Conservation (phyloP, 2,329 filamentous ascomycete genomes). For the Dryadomyces quercivorus region DNA sequence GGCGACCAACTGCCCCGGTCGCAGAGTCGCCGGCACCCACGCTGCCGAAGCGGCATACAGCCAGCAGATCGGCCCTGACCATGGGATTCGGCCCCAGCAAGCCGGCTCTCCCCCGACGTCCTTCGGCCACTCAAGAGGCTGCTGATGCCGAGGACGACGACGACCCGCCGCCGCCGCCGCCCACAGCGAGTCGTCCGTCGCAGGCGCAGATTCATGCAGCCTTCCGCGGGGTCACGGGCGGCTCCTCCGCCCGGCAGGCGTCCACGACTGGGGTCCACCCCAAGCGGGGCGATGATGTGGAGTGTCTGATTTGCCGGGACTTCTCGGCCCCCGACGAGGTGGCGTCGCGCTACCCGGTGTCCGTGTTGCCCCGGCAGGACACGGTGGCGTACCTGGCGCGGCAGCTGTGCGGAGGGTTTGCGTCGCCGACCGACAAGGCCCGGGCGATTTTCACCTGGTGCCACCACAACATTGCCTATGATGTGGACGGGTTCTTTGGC, state of each 20-base stretch:
- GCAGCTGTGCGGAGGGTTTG: conserved; percentile 66
- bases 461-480: conserved; percentile 85
- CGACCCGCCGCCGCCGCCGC: conserved; percentile 38
- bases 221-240: neutral
- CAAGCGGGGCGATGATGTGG: conserved; percentile 12
- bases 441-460: conserved; percentile 90
- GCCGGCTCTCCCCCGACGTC: neutral
- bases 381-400: conserved; percentile 65
- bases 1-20: conserved; percentile 23
- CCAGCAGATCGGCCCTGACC: conserved; percentile 16
- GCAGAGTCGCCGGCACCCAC: conserved; percentile 38
- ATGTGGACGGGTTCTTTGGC: conserved; percentile 67
- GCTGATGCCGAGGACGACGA: conserved; percentile 9
- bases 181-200: conserved; percentile 38
- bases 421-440: conserved; percentile 79
- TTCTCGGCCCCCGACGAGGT: conserved; percentile 72
- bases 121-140: neutral
- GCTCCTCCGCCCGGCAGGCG: neutral
- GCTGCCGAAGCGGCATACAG: conserved; percentile 20
- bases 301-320: conserved; percentile 77
- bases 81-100: conserved; percentile 14
- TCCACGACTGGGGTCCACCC: neutral
- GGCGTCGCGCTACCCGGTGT: conserved; percentile 62
- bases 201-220: conserved; percentile 36
- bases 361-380: conserved; percentile 52